Evolutionary conservation across 2,329 filamentous ascomycete genomes (phyloP).

Genomic region (Hymenoscyphus scutula): DNA sequence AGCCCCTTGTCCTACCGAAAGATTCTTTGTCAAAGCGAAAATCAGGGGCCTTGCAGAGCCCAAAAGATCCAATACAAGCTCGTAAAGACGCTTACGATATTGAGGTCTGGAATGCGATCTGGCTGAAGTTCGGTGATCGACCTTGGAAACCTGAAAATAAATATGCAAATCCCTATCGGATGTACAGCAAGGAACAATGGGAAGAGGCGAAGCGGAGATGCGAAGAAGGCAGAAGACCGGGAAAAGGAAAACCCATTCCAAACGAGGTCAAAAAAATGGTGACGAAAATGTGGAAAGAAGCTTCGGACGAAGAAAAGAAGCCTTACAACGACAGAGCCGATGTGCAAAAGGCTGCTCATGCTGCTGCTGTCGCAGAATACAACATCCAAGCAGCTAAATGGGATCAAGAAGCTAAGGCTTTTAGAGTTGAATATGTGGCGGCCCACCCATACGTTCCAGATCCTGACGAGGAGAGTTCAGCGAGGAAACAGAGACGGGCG

Average conservation of each 20-base stretch:
- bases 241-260: conserved; percentile 63
- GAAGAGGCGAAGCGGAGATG: conserved; percentile 60
- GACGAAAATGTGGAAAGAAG: conserved; percentile 87
- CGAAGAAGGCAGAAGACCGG: conserved; percentile 62
- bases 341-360: conserved; percentile 65
- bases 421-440: conserved; percentile 51
- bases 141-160: conserved; percentile 70
- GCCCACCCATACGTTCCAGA: conserved; percentile 48
- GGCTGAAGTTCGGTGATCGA: conserved; percentile 65
- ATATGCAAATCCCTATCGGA: conserved; percentile 79
- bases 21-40: conserved; percentile 57
- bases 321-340: conserved; percentile 77
- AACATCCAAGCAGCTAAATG: conserved; percentile 64
- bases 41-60: conserved; percentile 35
- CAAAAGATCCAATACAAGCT: conserved; percentile 50
- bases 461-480: conserved; percentile 36
- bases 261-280: conserved; percentile 85
- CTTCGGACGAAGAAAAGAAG: conserved; percentile 64
- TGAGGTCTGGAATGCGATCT: conserved; percentile 51
- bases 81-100: conserved; percentile 57
- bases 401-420: conserved; percentile 63
- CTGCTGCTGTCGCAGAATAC: conserved; percentile 55
- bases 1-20: conserved; percentile 70
- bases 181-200: conserved; percentile 79
- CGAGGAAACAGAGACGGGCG: conserved; percentile 35